A percentile compares a stretch with the other conserved stretches of the same genome.
These are phyloP conservation scores for Picocystis sp. DNA, from an alignment of 163 green algal species.

Conservation along the genomic window DNA sequence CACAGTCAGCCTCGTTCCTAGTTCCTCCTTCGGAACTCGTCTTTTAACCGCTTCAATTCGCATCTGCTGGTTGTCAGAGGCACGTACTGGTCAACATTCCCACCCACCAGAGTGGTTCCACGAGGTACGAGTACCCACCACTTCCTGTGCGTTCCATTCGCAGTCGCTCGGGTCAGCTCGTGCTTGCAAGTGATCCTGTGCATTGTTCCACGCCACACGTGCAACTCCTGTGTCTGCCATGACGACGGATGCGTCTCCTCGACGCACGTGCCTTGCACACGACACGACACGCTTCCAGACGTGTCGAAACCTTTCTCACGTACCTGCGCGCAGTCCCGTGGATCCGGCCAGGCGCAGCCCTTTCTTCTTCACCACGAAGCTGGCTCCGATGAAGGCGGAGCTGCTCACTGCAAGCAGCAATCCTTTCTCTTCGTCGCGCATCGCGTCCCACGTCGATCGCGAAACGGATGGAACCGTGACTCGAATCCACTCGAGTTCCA, in stretches of 20 bases:
- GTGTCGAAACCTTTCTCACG: not conserved
- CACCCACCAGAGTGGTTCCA: conserved; percentile 88
- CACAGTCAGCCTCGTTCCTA: too few relatives aligned
- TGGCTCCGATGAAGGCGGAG: conserved; percentile 84
- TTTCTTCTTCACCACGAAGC: conserved; percentile 98
- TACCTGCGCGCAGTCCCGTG: conserved; percentile 39
- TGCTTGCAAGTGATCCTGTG: too few relatives aligned
- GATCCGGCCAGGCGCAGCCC: conserved; percentile 58
- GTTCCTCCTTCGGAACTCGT: too few relatives aligned
- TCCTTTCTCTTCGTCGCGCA: conserved; percentile 49
- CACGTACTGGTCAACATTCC: conserved; percentile 52
- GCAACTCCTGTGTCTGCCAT: too few relatives aligned
- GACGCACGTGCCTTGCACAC: too few relatives aligned
- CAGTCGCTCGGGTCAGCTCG: too few relatives aligned
- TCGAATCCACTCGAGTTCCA: too few relatives aligned
- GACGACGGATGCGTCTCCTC: too few relatives aligned
- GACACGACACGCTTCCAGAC: too few relatives aligned
- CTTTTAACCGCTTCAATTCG: too few relatives aligned
- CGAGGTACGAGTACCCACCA: conserved; percentile 81
- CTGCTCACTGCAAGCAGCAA: conserved; percentile 63
- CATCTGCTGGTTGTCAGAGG: not conserved
- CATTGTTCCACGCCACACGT: too few relatives aligned
- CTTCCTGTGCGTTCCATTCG: conserved; percentile 29
- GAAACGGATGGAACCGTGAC: too few relatives aligned
- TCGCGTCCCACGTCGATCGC: conserved; percentile 7